These are phyloP conservation scores for Chrysosphaeria jannelii DNA, from an alignment of 2,329 filamentous ascomycete species.

Conservation along the genomic window DNA sequence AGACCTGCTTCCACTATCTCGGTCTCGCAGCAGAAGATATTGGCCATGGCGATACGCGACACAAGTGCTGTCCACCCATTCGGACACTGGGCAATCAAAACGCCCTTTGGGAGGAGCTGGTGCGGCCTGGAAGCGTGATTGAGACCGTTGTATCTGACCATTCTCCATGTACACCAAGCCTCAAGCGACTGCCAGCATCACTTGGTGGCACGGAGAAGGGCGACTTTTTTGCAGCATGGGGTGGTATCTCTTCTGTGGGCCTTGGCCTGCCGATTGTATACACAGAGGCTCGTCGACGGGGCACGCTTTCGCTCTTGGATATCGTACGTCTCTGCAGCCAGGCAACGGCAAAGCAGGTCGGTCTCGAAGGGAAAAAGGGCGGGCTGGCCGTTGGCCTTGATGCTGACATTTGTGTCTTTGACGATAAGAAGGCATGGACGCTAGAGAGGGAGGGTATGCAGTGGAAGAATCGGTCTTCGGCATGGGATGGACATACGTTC, in stretches of 20 bases:
- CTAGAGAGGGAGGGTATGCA: conserved; percentile 55
- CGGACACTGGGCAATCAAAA: conserved; percentile 57
- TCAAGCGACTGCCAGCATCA: conserved; percentile 57
- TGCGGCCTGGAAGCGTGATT: conserved; percentile 43
- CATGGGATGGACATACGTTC: conserved; percentile 59
- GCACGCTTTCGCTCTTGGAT: conserved; percentile 29
- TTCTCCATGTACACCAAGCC: conserved; percentile 78
- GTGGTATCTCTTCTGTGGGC: conserved; percentile 80
- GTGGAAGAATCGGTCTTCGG: conserved; percentile 78
- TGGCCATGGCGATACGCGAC: conserved; percentile 56
- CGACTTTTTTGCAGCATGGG: conserved; percentile 91
- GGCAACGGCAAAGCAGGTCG: conserved; percentile 72
- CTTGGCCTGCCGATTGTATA: conserved; percentile 75
- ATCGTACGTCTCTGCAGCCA: conserved; percentile 62
- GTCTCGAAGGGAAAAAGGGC: conserved; percentile 56
- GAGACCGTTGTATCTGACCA: conserved; percentile 84
- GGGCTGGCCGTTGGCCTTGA: conserved; percentile 55
- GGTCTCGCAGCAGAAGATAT: conserved; percentile 60
- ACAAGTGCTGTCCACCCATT: conserved; percentile 90
- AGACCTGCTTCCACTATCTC: conserved; percentile 90
- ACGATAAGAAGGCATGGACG: conserved; percentile 51
- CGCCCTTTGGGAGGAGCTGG: conserved; percentile 59
- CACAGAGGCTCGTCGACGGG: conserved; percentile 33
- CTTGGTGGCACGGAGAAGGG: conserved; percentile 19
- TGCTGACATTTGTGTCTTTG: conserved; percentile 76